Evolutionary conservation across 2,329 filamentous ascomycete species (phyloP).

Genomic region (Arthroderma sp.): DNA sequence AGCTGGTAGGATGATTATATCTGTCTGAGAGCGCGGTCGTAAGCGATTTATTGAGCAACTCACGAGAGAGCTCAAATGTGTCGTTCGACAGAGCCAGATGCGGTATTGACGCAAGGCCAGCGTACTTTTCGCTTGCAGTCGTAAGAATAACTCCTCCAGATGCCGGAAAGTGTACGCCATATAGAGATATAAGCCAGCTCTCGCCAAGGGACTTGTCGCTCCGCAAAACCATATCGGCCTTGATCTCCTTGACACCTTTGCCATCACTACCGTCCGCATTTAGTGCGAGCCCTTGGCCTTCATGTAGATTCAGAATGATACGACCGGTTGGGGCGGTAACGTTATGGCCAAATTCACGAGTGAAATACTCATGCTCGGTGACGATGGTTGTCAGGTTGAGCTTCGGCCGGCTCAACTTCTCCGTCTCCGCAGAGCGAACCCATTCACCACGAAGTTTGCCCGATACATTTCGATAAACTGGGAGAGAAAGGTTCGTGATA

Average conservation of each 20-base stretch:
- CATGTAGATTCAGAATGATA: conserved; percentile 56
- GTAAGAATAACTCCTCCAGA: conserved; percentile 68
- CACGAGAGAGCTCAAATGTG: conserved; percentile 46
- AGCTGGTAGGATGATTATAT: conserved; percentile 45
- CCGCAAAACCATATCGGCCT: conserved; percentile 58
- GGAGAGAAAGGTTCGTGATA: conserved; percentile 33
- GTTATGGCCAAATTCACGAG: conserved; percentile 61
- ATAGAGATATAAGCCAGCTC: conserved; percentile 66
- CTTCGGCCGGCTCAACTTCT: conserved; percentile 36
- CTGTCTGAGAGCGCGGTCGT: conserved; percentile 50
- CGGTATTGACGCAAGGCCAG: conserved; percentile 80
- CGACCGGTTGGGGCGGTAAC: conserved; percentile 61
- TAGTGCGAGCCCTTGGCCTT: conserved; percentile 34
- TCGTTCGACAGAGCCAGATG: conserved; percentile 57
- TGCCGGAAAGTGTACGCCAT: conserved; percentile 77
- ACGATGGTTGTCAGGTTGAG: conserved; percentile 55
- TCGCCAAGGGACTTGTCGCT: conserved; percentile 58
- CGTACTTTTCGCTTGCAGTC: conserved; percentile 86
- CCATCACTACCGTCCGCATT: conserved; percentile 34
- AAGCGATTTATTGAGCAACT: conserved; percentile 61
- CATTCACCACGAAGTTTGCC: conserved; percentile 67
- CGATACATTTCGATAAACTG: conserved; percentile 67
- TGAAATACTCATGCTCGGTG: conserved; percentile 54
- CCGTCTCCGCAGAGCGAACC: conserved; percentile 44
- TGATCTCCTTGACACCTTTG: conserved; percentile 54